Conservation (phyloP, 768 basidiomycete species). For the Amylocystis lapponica region DNA sequence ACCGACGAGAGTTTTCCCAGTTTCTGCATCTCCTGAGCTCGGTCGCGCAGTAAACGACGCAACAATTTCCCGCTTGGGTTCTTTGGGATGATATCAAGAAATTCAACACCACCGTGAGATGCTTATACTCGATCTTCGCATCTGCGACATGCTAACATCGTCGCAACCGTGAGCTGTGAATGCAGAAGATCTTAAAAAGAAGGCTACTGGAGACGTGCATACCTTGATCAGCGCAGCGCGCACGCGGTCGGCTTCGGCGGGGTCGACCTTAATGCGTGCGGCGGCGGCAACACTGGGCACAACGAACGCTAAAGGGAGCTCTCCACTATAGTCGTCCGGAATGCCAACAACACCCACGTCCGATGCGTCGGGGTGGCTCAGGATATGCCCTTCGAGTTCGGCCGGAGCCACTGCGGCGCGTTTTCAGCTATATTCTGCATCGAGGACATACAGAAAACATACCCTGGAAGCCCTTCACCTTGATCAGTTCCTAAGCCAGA, state of each 20-base stretch:
- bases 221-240: conserved; percentile 55
- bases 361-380: conserved; percentile 40
- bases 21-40: conserved; percentile 18
- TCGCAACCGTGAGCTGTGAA: background rate
- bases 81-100: conserved; percentile 32
- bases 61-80: conserved; percentile 28
- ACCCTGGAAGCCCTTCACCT: no score
- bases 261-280: conserved; percentile 27
- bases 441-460: no score
- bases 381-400: conserved; percentile 31
- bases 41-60: conserved; percentile 23
- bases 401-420: conserved; percentile 26
- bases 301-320: conserved; percentile 68
- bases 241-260: conserved; percentile 31
- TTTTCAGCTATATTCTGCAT: no score
- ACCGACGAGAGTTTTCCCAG: conserved; percentile 1
- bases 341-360: conserved; percentile 45
- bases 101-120: conserved; percentile 33
- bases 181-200: background rate
- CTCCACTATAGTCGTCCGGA: conserved; percentile 70
- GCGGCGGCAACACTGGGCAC: conserved; percentile 41
- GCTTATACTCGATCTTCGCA: conserved; percentile 31
- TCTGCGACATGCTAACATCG: conserved; percentile 23
- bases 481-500: conserved; percentile 53
- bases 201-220: background rate